Percentiles rank a stretch among this genome's conserved stretches.
These are phyloP conservation scores for Didymella exigua DNA, from an alignment of 2,329 filamentous ascomycete species.

Conservation along the genomic window DNA sequence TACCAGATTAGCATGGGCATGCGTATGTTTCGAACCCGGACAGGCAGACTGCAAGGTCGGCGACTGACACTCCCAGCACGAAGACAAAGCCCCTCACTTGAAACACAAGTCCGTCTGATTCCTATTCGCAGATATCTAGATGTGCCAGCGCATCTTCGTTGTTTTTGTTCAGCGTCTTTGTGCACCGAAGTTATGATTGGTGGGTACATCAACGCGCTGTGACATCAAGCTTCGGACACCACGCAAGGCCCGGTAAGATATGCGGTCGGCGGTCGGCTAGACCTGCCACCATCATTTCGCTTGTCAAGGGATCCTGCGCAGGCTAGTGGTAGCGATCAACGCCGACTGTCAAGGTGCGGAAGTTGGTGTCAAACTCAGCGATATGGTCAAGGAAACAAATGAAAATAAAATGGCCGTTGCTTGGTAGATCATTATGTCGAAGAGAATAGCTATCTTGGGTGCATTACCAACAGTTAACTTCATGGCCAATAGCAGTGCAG, in stretches of 20 bases:
- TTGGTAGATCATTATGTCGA: constrained; percentile 10
- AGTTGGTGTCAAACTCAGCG: constrained; percentile 7
- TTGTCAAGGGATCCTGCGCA: constrained; percentile 22
- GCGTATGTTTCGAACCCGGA: constrained; percentile 23
- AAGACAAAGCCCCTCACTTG: constrained; percentile 3
- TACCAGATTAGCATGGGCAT: constrained; percentile 4
- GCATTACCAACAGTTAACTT: not conserved
- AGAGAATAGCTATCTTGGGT: not conserved
- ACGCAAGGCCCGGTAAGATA: not conserved
- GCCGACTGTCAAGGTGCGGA: constrained; percentile 7
- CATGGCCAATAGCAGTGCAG: not conserved
- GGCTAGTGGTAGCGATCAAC: constrained; percentile 10
- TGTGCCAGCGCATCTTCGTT: constrained; percentile 28
- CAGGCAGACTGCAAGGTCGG: constrained; percentile 9
- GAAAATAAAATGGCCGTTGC: constrained; percentile 6
- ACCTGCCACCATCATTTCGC: constrained; percentile 28
- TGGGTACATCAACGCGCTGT: constrained; percentile 17
- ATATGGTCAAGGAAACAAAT: constrained; percentile 6
- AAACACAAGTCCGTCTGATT: constrained; percentile 13
- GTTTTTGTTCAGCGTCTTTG: not conserved
- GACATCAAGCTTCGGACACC: constrained; percentile 27
- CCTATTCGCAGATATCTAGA: constrained; percentile 15
- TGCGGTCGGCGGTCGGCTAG: constrained; percentile 24
- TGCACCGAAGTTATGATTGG: constrained; percentile 29
- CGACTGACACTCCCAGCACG: constrained; percentile 7